A percentile compares a stretch with the other conserved stretches of the same genome.
Evolutionary conservation across 2,329 filamentous ascomycete species (phyloP).

Genomic region (Monosporascus sp.): DNA sequence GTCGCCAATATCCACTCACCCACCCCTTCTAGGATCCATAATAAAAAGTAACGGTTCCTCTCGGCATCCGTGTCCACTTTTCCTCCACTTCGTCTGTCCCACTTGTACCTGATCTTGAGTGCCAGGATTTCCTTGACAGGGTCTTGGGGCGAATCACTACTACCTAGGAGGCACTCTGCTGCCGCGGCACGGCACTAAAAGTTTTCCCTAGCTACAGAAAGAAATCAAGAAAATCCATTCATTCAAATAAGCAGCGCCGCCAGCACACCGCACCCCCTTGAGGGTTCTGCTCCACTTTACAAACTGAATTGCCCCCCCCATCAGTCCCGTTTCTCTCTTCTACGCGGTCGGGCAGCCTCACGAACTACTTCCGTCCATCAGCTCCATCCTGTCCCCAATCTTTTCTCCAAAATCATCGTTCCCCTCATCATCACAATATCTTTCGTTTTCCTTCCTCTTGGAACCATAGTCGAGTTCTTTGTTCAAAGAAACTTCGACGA

Average conservation of each 20-base stretch:
- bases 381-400: slow-evolving; percentile 29
- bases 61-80: background rate
- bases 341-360: slow-evolving; percentile 28
- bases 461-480: slow-evolving; percentile 17
- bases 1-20: background rate
- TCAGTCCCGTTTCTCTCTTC: slow-evolving; percentile 24
- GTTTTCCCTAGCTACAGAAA: background rate
- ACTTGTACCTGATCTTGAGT: background rate
- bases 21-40: background rate
- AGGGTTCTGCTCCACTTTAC: slow-evolving; percentile 30
- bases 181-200: background rate
- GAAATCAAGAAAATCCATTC: slow-evolving; percentile 12
- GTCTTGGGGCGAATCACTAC: background rate
- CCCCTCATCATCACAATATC: slow-evolving; percentile 23
- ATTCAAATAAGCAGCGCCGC: slow-evolving; percentile 26
- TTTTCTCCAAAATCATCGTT: slow-evolving; percentile 27
- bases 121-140: background rate
- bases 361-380: slow-evolving; percentile 27
- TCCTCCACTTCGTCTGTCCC: background rate
- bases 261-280: slow-evolving; percentile 25
- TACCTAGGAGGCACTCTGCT: background rate
- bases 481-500: slow-evolving; percentile 15
- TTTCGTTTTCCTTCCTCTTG: slow-evolving; percentile 12
- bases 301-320: slow-evolving; percentile 28
- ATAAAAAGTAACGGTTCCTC: background rate